Base-by-base conservation (phyloP, 2,329 filamentous ascomycete genomes). In the Penicillium sp. region DNA sequence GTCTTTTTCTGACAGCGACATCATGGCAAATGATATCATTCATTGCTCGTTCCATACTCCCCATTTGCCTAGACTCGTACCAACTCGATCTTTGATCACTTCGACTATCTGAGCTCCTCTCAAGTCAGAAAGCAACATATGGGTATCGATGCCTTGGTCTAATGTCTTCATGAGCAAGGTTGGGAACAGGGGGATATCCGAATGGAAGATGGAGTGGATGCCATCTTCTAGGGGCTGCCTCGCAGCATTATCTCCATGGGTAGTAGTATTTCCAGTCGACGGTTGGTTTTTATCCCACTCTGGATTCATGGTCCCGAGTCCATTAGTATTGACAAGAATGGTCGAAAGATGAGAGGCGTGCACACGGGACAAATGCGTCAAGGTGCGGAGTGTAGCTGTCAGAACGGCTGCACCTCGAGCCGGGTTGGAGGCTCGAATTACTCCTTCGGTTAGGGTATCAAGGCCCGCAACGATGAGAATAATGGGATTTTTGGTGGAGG, bases 21-120 rank as follows among this genome's bases (percentile, higher is more conserved):
- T 39, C 35, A 35, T 53, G n/a, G 21, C 19, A 51, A 33, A 41
- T 52, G 17, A 8, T 43, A 48, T 44, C 21, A 12, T 36, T 55
- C 43, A 39, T 31, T 42, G 35, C 38, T 43, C 39, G 4, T 23
- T 47, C 71, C 70, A 73, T 55, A 68, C 58, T 55, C 71, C 71
- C 75, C 75, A 77, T 61, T 68, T 74, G 13, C 75, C 75, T 19
- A 73, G 33, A 27, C 67, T 65, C 50, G 64, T 59, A 0, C 75
- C 75, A 5, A 66, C 61, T 6, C 76, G 68, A 58, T 77, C 75
- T 61, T 78, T 78, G 38, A 76, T 68, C 6, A 77, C 68, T 61
- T 78, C 75, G 1, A 75, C 64, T 17, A 76, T 64, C 35, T 60
- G 57, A 7, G 60, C 59, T 12, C 49, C 54, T 47, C 66, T 64